phyloP scores from a whole-genome alignment of 1,284 basidiomycete species.

The Puccinia brachypodii region DNA sequence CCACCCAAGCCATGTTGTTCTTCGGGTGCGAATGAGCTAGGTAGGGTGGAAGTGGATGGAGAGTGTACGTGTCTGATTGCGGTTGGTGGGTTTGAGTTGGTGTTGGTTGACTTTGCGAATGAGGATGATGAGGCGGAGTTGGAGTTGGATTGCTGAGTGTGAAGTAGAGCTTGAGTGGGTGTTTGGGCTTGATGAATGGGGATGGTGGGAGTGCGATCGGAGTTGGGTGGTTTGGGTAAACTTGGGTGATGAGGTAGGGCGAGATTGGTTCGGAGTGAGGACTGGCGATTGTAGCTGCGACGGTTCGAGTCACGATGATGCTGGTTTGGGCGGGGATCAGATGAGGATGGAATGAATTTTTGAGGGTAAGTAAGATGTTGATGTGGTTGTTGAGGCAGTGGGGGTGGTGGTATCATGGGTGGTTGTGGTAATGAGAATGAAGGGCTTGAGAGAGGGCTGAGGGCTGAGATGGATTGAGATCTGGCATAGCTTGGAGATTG shows the following conservation, averaged over 20 bases:
- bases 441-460: neutral
- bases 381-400: neutral
- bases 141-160: neutral
- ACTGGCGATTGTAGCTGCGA: neutral
- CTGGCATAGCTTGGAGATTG: neutral
- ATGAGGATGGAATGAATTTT: constrained; percentile 8
- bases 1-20: constrained; percentile 26
- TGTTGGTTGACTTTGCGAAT: neutral
- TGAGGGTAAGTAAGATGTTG: neutral
- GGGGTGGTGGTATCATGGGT: neutral
- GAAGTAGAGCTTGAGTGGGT: neutral
- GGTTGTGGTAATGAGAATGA: neutral
- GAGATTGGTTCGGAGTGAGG: constrained; percentile 6
- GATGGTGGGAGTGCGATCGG: neutral
- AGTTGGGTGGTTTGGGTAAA: constrained; percentile 24
- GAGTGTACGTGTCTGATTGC: neutral
- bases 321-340: constrained; percentile 1
- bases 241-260: constrained; percentile 6
- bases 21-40: constrained; percentile 9
- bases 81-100: neutral
- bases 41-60: neutral
- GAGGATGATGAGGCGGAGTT: neutral
- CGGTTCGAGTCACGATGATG: neutral
- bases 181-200: neutral
- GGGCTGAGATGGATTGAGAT: neutral